phyloP scores from a whole-genome alignment of 768 basidiomycete species.

The Lentinula aciculospora region DNA sequence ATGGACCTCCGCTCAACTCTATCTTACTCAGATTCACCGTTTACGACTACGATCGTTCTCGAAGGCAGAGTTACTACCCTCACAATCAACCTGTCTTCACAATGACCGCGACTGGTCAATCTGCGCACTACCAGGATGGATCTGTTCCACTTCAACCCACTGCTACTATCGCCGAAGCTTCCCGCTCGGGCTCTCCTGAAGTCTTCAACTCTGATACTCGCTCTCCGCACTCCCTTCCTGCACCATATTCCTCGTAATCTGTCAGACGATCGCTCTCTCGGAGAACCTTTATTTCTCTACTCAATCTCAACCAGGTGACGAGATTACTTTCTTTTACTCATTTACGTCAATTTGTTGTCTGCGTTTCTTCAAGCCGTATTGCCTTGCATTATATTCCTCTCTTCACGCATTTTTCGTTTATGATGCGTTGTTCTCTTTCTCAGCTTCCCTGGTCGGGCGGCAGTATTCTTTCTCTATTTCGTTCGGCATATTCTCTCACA shows the following conservation, averaged over 20 bases:
- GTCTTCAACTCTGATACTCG: constrained; percentile 1
- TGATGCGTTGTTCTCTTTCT: not conserved
- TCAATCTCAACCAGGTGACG: no score
- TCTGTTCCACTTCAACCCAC: constrained; percentile 20
- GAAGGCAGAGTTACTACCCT: constrained; percentile 83
- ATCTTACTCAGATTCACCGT: constrained; percentile 64
- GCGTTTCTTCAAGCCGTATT: not conserved
- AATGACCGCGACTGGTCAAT: constrained; percentile 14
- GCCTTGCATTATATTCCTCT: not conserved
- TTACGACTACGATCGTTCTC: constrained; percentile 75
- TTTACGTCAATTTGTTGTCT: no score
- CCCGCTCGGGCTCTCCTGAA: constrained; percentile 32
- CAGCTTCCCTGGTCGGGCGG: not conserved
- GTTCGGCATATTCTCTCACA: not conserved
- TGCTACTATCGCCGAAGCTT: constrained; percentile 36
- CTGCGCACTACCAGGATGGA: not conserved
- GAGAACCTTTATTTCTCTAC: no score
- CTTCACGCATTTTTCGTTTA: not conserved
- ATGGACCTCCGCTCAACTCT: not conserved
- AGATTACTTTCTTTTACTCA: no score
- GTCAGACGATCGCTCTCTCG: not conserved
- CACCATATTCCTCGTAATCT: not conserved
- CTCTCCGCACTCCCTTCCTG: not conserved
- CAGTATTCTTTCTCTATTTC: not conserved
- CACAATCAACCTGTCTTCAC: constrained; percentile 58